phyloP scores from a whole-genome alignment of 2,329 filamentous ascomycete genomes.

The Fusarium sp. region DNA sequence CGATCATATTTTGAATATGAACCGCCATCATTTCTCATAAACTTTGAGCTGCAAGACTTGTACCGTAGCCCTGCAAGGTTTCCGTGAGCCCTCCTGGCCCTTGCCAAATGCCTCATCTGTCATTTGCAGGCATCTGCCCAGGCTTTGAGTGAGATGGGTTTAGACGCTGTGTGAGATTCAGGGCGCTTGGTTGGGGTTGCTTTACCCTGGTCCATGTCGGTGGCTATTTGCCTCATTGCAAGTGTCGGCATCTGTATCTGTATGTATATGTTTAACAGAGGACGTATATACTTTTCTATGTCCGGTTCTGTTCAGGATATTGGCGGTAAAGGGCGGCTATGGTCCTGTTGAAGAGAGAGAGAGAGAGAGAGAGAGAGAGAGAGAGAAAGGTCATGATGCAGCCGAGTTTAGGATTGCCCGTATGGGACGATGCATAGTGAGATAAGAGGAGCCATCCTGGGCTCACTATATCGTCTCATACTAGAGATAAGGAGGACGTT shows the following conservation, averaged over 20 bases:
- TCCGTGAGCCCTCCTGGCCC: slow-evolving; percentile 6
- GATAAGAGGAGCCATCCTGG: slow-evolving; percentile 13
- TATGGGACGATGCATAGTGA: slow-evolving; percentile 21
- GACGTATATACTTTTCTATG: slow-evolving; percentile 1
- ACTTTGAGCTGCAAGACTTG: slow-evolving; percentile 5
- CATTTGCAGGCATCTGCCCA: slow-evolving; percentile 1
- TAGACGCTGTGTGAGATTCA: slow-evolving; percentile 38
- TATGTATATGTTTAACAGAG: not conserved
- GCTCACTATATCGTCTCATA: slow-evolving; percentile 6
- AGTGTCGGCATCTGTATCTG: not conserved
- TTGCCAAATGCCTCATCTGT: slow-evolving; percentile 8
- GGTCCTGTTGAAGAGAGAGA: not conserved
- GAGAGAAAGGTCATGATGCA: not conserved
- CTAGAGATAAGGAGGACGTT: slow-evolving; percentile 10
- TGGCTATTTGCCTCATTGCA: slow-evolving; percentile 19
- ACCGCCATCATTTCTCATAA: not conserved
- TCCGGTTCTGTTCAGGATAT: not conserved
- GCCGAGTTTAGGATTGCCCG: not conserved
- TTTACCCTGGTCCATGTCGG: slow-evolving; percentile 15
- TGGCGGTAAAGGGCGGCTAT: not conserved
- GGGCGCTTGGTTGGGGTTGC: slow-evolving; percentile 33
- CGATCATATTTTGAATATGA: slow-evolving; percentile 1
- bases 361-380: slow-evolving; percentile 3
- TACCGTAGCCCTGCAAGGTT: slow-evolving; percentile 11
- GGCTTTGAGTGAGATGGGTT: slow-evolving; percentile 20